Evolutionary conservation across 306 rosid species (phyloP).

Genomic region (Oemleria cerasiformis): DNA sequence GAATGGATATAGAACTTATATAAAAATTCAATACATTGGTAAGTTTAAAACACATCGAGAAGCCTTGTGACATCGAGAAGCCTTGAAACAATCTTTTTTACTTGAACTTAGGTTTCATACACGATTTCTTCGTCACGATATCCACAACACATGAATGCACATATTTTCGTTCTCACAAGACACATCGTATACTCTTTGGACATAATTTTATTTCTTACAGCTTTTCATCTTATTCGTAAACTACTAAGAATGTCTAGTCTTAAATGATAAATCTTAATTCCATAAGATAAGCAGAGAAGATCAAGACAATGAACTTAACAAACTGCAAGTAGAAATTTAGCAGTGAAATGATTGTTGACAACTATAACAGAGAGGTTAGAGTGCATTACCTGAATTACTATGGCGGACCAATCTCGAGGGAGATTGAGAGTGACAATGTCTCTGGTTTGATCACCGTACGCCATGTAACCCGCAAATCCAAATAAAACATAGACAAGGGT

Average conservation of each 20-base stretch:
- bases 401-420: slow-evolving; percentile 69
- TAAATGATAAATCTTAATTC: too few species aligned
- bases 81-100: background rate
- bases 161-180: too few species aligned
- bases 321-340: background rate
- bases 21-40: background rate
- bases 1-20: background rate
- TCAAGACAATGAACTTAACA: background rate
- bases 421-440: slow-evolving; percentile 85
- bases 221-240: too few species aligned
- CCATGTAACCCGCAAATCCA: slow-evolving; percentile 86
- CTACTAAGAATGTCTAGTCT: too few species aligned
- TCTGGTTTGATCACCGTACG: slow-evolving; percentile 80
- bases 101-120: background rate
- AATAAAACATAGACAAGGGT: slow-evolving; percentile 58
- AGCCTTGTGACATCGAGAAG: slow-evolving; percentile 1
- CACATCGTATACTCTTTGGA: too few species aligned
- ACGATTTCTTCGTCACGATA: background rate
- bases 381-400: slow-evolving; percentile 65
- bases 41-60: background rate
- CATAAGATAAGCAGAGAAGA: too few species aligned
- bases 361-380: background rate
- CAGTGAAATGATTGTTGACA: slow-evolving; percentile 6
- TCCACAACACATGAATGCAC: too few species aligned
- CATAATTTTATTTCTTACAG: too few species aligned